Base-by-base conservation (phyloP, 2,329 filamentous ascomycete species). In the Hawksworthiomyces lignivorus region DNA sequence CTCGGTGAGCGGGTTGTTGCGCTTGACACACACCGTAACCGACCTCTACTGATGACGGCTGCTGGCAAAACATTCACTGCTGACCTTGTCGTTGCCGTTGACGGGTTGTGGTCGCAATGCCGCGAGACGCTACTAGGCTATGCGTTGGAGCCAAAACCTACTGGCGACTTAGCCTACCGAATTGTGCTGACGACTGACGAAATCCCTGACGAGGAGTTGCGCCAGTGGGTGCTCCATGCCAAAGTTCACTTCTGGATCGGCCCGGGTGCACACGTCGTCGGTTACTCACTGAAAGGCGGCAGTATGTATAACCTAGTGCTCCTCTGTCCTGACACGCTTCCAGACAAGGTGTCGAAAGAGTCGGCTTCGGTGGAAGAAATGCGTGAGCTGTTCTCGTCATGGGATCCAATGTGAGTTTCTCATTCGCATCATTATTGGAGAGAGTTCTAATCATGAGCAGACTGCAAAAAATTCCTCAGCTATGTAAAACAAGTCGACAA, bases 381-480 rank as follows among this genome's bases (percentile, higher is more conserved):
- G 40, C 50, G 49, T 17, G 41, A 48, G 15, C 55, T 60, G 7
- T 65, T 65, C 38, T 37, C 33, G 0, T 43, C 40, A 11, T 66
- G 63, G 62, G 58, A 62, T 21, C 51, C 57, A 0, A 49, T 55
- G n/a, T 30, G 14, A 14, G 28, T 30, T 15, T 15, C 17, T 14
- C n/a, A n/a, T n/a, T n/a, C n/a, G n/a, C n/a, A n/a, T n/a, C n/a
- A n/a, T n/a, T n/a, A n/a, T n/a, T n/a, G n/a, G n/a, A n/a, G n/a
- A n/a, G n/a, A n/a, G n/a, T n/a, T n/a, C n/a, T n/a, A 30, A 11
- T 15, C 6, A 5, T 9, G 27, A 4, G n/a, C 28, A 30, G 28
- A 5, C 54, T 63, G 1, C 55, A 46, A 21, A 61, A 56, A 49
- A n/a, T 52, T 58, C 6, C 60, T 52, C 60, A 70, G 9, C 63